These are phyloP conservation scores for Botrytis fabae DNA, from an alignment of 2,329 filamentous ascomycete genomes.

Conservation along the genomic window DNA sequence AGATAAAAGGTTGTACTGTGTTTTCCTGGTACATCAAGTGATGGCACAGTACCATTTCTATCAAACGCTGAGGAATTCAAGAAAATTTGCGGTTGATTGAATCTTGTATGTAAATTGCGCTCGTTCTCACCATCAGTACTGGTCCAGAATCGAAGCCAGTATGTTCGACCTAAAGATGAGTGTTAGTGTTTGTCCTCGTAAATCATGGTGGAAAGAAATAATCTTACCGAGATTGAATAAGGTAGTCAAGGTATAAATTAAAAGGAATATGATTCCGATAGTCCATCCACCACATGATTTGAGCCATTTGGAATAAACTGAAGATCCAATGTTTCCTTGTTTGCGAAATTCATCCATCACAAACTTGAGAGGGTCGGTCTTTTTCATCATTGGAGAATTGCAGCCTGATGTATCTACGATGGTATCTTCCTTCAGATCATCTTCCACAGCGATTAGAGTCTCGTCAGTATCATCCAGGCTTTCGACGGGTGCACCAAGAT, in stretches of 20 bases:
- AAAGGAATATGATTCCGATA: slow-evolving; percentile 9
- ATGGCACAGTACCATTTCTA: not conserved
- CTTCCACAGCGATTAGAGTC: not conserved
- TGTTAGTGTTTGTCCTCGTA: not conserved
- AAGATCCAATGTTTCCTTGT: slow-evolving; percentile 21
- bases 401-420: not conserved
- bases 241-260: slow-evolving; percentile 13
- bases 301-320: slow-evolving; percentile 19
- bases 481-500: slow-evolving; percentile 18
- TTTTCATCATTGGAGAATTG: not conserved
- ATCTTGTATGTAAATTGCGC: not conserved
- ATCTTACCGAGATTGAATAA: slow-evolving; percentile 9
- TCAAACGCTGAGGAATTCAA: not conserved
- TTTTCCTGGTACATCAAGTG: not conserved
- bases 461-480: slow-evolving; percentile 14
- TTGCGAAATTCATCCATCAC: slow-evolving; percentile 21
- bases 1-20: slow-evolving; percentile 21
- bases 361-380: slow-evolving; percentile 16
- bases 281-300: slow-evolving; percentile 22
- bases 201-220: not conserved
- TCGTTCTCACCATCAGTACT: slow-evolving; percentile 3
- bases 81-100: not conserved
- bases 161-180: slow-evolving; percentile 15
- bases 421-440: not conserved
- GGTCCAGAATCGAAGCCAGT: slow-evolving; percentile 24